Base-by-base conservation (phyloP, 139 green algal genomes). In the Asterochloris erici region DNA sequence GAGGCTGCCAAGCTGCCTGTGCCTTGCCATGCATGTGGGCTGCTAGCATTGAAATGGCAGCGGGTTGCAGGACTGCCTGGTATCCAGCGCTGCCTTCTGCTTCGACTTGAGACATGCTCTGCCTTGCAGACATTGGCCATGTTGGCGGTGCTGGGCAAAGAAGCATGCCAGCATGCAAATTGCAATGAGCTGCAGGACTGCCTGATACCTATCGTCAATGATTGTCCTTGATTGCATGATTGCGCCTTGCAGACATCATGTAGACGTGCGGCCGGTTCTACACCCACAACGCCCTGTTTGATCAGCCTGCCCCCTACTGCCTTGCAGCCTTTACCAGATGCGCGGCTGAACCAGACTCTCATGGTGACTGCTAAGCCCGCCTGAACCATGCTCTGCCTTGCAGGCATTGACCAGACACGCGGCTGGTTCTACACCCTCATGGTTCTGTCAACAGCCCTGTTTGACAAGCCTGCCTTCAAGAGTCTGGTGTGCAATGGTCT, bases 381-480 rank as follows among this genome's bases (percentile, higher is more conserved):
- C 15, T 70, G 64, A 70, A 70, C 64, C 64, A 70, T 24, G 15
- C 14, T 24, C 61, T 79, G 91, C 17, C 78, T 80, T 28, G 87
- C 77, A 86, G 84, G 85, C 23, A 63, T 87, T 61, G 87, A 90
- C 63, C 89, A 92, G 87, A 91, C 89, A 11, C 79, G 86, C 24
- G 86, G 83, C 84, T 96, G 93, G 94, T 99, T 99, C 90, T 99
- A 99, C 95, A 99, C 97, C 12, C 93, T 99, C 27, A 99, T 99
- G 96, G 97, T 99, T 76, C 89, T 99, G 27, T 96, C 92, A 54
- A 99, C 97, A 24, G 96, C 97, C 16, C 92, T 99, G 9, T 99
- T 99, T 88, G 95, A 98, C 89, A 96, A 96, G 83, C 97, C 97
- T 6, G 95, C 97, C 19, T 99, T 99, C 91, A 95, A 98, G 87